Base-by-base conservation (phyloP, 1,139 yeast species). In the Chernovozyma aurita region DNA sequence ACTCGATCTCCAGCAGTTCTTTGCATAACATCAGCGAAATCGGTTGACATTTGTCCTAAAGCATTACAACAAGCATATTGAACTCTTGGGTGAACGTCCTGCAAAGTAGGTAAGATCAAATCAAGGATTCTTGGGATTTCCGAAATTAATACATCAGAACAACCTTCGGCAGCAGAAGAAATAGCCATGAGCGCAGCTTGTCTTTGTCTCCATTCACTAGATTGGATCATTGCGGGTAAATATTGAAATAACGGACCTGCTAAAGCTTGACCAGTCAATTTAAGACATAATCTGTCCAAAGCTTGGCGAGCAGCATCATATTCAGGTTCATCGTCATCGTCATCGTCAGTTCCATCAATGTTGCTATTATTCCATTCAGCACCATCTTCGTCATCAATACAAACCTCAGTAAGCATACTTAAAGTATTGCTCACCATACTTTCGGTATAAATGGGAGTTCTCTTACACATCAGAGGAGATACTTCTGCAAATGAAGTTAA, bases 41-140 rank as follows among this genome's bases (percentile, higher is more conserved):
- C 98, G 0, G 98, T 92, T n/a, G 95, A 86, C 65, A 94, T 85
- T 67, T 92, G 98, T 34, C 98, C 98, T 46, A 92, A 68, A 0
- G 97, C 95, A 57, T 92, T 92, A 65, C 97, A 92, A 44, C 96
- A 85, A 27, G 97, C 96, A 68, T 90, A 92, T 56, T 92, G 97
- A 33, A 94, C 98, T 59, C 98, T 78, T 45, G 95, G 82, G 51
- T 92, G 97, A 4, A 75, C 75, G 58, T 92, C 97, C 34, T 79
- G 69, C 42, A 92, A 71, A 15, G 85, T 67, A 3, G 97, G 97
- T 47, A 88, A 61, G 31, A 92, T 80, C 77, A 92, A 70, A 48
- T 86, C 95, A 47, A 92, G 66, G 32, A 92, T 78, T 51, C 76
- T 78, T 42, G 88, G 87, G 37, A 88, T 83, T 57, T 88, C 96